phyloP scores from a whole-genome alignment of 441 rosid genomes.

The Pelargonium citronellum region DNA sequence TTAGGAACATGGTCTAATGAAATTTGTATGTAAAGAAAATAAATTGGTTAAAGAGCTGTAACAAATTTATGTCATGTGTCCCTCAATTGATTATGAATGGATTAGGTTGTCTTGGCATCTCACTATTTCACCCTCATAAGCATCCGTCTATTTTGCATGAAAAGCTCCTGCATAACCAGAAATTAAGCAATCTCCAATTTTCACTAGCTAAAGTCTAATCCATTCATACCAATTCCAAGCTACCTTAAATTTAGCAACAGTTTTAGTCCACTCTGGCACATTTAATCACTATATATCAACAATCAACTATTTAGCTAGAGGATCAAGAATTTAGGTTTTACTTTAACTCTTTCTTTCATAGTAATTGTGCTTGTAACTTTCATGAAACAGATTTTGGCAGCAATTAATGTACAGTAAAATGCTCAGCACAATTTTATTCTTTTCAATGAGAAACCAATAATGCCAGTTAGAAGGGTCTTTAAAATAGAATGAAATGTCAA shows the following conservation, averaged over 20 bases:
- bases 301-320: background rate
- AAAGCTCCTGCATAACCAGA: background rate
- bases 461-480: background rate
- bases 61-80: background rate
- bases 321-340: background rate
- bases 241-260: background rate
- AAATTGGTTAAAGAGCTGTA: background rate
- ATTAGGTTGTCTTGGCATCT: conserved; percentile 6
- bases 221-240: background rate
- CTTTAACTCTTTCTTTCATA: background rate
- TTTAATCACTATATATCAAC: background rate
- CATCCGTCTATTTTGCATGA: background rate
- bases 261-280: background rate
- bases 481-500: background rate
- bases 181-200: background rate
- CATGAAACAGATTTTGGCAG: background rate
- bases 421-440: background rate
- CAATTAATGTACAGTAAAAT: background rate
- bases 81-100: conserved; percentile 5
- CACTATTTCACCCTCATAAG: background rate
- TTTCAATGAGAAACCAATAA: background rate
- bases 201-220: background rate
- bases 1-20: background rate
- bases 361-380: background rate
- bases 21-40: background rate